A percentile compares a stretch with the other conserved stretches of the same genome.
Evolutionary conservation across 768 basidiomycete genomes (phyloP).

Genomic region (Leccinum pellstonianum): DNA sequence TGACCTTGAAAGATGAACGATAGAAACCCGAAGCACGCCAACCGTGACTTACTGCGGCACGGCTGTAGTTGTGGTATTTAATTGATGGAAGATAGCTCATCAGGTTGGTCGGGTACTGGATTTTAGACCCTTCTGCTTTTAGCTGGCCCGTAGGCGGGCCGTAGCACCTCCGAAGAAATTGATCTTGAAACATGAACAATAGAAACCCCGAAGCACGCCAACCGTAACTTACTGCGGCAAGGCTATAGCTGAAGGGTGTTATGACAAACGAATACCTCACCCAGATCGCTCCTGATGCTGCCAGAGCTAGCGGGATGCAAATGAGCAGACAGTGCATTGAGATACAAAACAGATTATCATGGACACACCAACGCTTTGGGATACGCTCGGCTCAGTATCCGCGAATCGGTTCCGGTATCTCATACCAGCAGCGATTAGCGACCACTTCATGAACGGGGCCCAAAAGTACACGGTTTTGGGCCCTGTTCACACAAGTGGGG

Average conservation of each 20-base stretch:
- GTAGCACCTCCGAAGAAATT: conserved; percentile 75
- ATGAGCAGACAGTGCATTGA: conserved; percentile 1
- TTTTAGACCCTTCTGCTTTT: no score
- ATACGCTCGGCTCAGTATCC: conserved; percentile 81
- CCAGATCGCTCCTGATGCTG: conserved; percentile 97
- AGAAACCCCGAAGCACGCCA: conserved; percentile 30
- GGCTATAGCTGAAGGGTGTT: conserved; percentile 88
- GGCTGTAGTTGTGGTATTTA: no score
- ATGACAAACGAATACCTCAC: conserved; percentile 97
- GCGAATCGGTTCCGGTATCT: conserved; percentile 87
- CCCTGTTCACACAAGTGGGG: conserved; percentile 40
- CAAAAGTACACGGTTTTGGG: conserved; percentile 98
- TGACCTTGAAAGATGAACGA: no score
- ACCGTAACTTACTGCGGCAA: conserved; percentile 73
- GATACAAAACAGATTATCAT: background rate
- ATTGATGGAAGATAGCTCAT: no score
- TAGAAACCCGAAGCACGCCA: no score
- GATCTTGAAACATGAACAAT: conserved; percentile 38
- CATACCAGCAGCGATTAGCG: conserved; percentile 75
- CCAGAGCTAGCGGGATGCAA: conserved; percentile 37
- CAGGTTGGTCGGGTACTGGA: no score
- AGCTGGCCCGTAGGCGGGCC: conserved; percentile 51
- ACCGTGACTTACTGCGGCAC: no score
- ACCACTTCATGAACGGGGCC: conserved; percentile 95
- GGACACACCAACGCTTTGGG: conserved; percentile 84